Evolutionary conservation across 75 land plant species (phyloP).

Genomic region (Ceratopteris richardii): DNA sequence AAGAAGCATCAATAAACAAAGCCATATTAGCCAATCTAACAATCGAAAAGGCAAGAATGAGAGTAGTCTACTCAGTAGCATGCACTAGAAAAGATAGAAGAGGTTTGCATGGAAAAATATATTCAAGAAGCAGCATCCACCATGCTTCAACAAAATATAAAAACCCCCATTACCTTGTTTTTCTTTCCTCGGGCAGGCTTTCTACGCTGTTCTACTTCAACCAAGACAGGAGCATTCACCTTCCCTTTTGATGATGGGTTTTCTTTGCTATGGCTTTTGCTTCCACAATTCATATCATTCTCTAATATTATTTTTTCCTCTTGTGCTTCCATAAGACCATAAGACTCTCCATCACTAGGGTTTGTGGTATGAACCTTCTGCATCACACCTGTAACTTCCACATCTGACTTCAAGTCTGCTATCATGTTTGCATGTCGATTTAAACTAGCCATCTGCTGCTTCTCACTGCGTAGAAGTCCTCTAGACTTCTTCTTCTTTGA

Average conservation of each 20-base stretch:
- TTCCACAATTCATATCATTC: not conserved
- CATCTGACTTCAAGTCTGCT: not conserved
- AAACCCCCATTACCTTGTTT: conserved; percentile 46
- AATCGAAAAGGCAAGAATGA: too few relatives aligned
- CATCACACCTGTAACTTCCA: not conserved
- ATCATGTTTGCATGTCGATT: not conserved
- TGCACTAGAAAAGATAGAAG: too few relatives aligned
- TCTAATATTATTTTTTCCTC: not conserved
- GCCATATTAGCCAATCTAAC: too few relatives aligned
- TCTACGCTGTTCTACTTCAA: conserved; percentile 4
- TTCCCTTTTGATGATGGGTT: not conserved
- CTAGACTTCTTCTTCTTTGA: conserved; percentile 3
- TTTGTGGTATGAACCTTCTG: not conserved
- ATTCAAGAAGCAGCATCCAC: too few relatives aligned
- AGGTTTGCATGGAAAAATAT: too few relatives aligned
- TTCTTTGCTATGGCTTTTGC: not conserved
- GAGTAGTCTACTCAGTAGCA: too few relatives aligned
- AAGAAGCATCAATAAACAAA: too few relatives aligned
- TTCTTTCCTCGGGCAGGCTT: conserved; percentile 35
- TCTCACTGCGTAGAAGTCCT: not conserved
- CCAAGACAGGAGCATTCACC: not conserved
- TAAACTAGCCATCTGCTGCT: not conserved
- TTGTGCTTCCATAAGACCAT: not conserved
- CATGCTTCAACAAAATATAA: too few relatives aligned
- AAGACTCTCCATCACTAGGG: not conserved